Evolutionary conservation across 2,329 filamentous ascomycete genomes (phyloP).

Genomic region (Aspergillus sp.): DNA sequence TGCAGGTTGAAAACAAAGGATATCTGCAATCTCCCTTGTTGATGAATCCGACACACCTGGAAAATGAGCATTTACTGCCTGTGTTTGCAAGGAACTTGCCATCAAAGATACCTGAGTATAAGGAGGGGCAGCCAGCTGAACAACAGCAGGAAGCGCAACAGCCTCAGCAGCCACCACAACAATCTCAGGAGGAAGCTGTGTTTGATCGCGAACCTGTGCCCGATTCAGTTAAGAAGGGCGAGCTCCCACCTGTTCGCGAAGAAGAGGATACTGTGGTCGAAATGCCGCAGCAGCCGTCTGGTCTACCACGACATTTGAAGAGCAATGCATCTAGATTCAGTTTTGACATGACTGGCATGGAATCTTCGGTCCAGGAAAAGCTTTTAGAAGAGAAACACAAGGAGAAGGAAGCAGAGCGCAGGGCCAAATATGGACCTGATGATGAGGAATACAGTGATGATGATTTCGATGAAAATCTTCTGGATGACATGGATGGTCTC

Average conservation of each 20-base stretch:
- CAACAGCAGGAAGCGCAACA: not conserved
- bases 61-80: constrained; percentile 31
- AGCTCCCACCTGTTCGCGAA: constrained; percentile 5
- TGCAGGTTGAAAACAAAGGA: constrained; percentile 37
- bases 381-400: constrained; percentile 58
- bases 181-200: constrained; percentile 5
- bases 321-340: constrained; percentile 60
- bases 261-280: constrained; percentile 27
- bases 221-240: constrained; percentile 2
- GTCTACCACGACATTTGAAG: constrained; percentile 41
- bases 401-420: constrained; percentile 44
- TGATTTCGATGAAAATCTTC: constrained; percentile 40
- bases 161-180: not conserved
- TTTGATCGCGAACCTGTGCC: constrained; percentile 5
- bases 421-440: constrained; percentile 22
- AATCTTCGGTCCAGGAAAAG: constrained; percentile 54
- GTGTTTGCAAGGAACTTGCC: constrained; percentile 41
- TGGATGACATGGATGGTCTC: constrained; percentile 38
- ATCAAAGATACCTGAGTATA: constrained; percentile 22
- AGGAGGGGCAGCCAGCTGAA: constrained; percentile 1
- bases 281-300: constrained; percentile 22
- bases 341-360: constrained; percentile 55
- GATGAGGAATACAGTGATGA: constrained; percentile 33
- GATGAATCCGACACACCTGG: constrained; percentile 21
- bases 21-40: constrained; percentile 37